A percentile compares a stretch with the other conserved stretches of the same genome.
Evolutionary conservation across 179 eudicot genomes (phyloP).

Genomic region (Nepenthes alata): DNA sequence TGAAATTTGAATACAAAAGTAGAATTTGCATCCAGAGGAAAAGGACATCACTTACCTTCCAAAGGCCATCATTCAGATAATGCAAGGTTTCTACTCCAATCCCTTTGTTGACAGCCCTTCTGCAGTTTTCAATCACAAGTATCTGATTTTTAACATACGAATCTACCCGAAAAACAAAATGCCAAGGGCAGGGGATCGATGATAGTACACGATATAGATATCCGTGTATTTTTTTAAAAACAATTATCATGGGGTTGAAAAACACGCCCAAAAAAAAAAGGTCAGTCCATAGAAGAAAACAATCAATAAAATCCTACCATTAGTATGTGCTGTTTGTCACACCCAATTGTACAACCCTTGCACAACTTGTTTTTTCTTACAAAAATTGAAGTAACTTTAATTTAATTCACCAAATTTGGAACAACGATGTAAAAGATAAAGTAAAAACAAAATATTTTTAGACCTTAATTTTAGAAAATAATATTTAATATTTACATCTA

Average conservation of each 20-base stretch:
- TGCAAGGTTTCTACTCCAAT: conserved; percentile 95
- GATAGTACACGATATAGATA: too few relatives aligned
- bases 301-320: too few relatives aligned
- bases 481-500: not conserved
- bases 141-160: not conserved
- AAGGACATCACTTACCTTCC: conserved; percentile 58
- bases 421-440: not conserved
- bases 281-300: too few relatives aligned
- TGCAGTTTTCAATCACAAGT: conserved; percentile 26
- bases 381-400: too few relatives aligned
- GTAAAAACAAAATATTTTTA: not conserved
- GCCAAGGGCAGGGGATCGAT: too few relatives aligned
- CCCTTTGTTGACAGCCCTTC: conserved; percentile 84
- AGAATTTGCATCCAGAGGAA: not conserved
- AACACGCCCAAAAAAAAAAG: too few relatives aligned
- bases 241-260: too few relatives aligned
- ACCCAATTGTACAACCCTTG: too few relatives aligned
- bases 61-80: conserved; percentile 93
- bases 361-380: too few relatives aligned
- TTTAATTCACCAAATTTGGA: not conserved
- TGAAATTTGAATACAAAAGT: not conserved
- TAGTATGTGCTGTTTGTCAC: too few relatives aligned
- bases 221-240: too few relatives aligned
- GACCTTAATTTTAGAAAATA: not conserved
- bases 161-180: too few relatives aligned